Evolutionary conservation across 225 moss, liverwort and hornwort species (phyloP), one percentile per base, ranked within the genome.

Genomic region (Polytrichum formosum): DNA sequence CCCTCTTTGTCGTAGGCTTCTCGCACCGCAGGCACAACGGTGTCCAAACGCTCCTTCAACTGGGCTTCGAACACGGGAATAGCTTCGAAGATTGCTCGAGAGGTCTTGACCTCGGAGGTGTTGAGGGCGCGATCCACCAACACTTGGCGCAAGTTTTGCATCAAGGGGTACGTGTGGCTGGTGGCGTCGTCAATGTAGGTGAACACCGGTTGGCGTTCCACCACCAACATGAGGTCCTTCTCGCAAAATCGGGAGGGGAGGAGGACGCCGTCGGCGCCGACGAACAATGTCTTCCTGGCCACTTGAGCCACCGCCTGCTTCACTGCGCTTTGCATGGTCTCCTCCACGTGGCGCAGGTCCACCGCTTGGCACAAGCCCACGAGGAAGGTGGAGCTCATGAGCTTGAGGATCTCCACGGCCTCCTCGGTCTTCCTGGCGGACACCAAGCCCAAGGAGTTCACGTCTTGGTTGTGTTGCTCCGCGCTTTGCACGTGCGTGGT

Each of bases 401-500:
- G 87, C 75, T 90, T 84, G 16, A 90, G 35, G 5, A 90, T 84
- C n/a, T 84, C 78, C 5, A 87, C 78, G 0, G 87, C 84, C 66
- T 90, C 90, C 30, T 83, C 90, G 0, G 90, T 90, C 54, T 90
- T 88, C 2, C 90, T 81, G 1, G 90, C 85, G 9, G 88, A 83
- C 0, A 90, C 83, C 4, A 90, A 56, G 0, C 90, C 90, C 5
- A 90, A 71, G 0, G 90, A 90, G 71, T 88, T 88, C 53, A 90
- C 90, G 27, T 90, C 88, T 58, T 90, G 88, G 73, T 90, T 85
- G 73, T 90, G 90, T 65, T 90, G 88, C 85, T 88, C 88, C 6
- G 90, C 85, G 60, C 85, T 88, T 58, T 88, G 90, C 5, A 90
- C 90, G 31, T 90, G 90, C 0, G 88, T 90, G 59, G 88, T 90